Percentiles rank a stretch among this genome's conserved stretches.
Conservation (phyloP, 1,284 basidiomycete species). For the Puccinia hordei region DNA sequence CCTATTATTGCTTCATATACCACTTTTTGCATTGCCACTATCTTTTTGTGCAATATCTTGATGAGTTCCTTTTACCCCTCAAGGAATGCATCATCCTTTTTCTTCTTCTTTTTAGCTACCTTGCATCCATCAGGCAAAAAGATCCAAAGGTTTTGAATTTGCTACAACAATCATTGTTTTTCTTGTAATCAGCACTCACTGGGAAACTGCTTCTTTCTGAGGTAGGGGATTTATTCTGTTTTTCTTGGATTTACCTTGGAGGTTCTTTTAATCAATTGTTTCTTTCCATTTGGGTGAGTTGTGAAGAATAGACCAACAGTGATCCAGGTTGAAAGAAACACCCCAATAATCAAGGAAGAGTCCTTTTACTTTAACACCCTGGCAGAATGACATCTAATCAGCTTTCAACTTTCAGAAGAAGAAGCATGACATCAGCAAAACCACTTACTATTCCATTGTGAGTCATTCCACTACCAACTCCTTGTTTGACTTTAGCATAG, state of each 20-base stretch:
- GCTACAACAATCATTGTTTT: background rate
- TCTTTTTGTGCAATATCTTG: too few relatives aligned
- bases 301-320: background rate
- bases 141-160: background rate
- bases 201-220: background rate
- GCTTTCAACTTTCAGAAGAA: background rate
- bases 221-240: too few relatives aligned
- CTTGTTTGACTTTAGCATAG: background rate
- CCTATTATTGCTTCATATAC: too few relatives aligned
- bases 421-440: background rate
- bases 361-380: background rate
- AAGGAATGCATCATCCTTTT: background rate
- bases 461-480: background rate
- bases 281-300: background rate
- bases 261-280: too few relatives aligned
- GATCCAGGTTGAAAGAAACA: background rate
- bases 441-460: background rate
- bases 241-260: too few relatives aligned
- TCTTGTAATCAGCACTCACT: background rate
- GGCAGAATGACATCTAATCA: background rate
- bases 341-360: background rate
- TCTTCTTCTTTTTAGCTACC: background rate
- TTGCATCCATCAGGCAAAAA: background rate
- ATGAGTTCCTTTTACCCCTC: background rate
- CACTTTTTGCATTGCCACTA: too few relatives aligned